Evolutionary conservation across 306 rosid species (phyloP), one percentile per base, ranked within the genome.

Genomic region (Elaeagnus macrophylla): DNA sequence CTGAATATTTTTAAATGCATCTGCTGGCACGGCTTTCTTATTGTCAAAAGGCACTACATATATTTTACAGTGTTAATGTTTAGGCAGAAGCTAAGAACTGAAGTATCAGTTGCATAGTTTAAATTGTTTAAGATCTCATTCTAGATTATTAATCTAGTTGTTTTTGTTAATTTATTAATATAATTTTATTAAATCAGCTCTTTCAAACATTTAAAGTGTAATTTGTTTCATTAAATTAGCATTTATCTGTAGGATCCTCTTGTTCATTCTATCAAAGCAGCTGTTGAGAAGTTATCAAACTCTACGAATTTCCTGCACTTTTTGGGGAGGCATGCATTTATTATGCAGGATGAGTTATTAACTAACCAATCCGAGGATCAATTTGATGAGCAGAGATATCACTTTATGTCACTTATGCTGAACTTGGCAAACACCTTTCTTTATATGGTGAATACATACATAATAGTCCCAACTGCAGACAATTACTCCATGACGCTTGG

Each of bases 401-500:
- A 83, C 76, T 79, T 86, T 66, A 73, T 81, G 72, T 90, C 97
- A 10, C 95, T 90, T 72, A 35, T 86, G 44, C 71, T 90, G 79
- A 90, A 90, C 79, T 74, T 90, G 75, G 95, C 74, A 13, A 90
- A 81, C 68, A 81, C 97, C 48, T 90, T 86, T 79, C 75, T 89
- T 48, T 89, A 86, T 65, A 89, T 89, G 97, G 88, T 86, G 61
- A 89, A 86, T 71, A 83, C 95, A 55, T 89, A 89, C 61, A 89
- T 89, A 14, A 77, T 89, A 61, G 95, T 89, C 75, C 97, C 97
- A 42, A 83, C 97, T 37, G 97, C 97, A 46, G 95, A 89, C 81
- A 79, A 79, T 69, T 89, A 89, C 75, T 81, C 95, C 37, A 69
- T 73, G 72, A 83, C 84, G 72, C 90, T 89, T 18, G 97, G 97